phyloP scores from a whole-genome alignment of 495 filamentous ascomycete genomes.

The Lasiosphaeria hispida region DNA sequence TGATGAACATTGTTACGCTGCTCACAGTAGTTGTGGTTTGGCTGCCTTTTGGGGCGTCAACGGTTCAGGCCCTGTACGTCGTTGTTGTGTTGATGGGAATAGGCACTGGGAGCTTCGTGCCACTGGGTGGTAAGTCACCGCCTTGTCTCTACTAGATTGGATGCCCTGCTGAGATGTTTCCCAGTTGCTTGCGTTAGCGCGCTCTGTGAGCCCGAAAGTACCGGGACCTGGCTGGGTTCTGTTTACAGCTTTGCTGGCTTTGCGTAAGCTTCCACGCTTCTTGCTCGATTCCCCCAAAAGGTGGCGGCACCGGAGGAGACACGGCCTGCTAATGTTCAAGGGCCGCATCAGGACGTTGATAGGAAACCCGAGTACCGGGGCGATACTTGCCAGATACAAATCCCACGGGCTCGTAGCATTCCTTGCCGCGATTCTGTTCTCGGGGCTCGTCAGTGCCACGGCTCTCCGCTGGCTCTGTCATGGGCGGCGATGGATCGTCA shows the following conservation, averaged over 20 bases:
- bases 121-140: constrained; percentile 25
- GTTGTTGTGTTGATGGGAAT: constrained; percentile 28
- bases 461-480: constrained; percentile 25
- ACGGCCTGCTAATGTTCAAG: neutral
- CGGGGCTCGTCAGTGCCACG: constrained; percentile 20
- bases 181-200: constrained; percentile 30
- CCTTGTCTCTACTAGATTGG: neutral
- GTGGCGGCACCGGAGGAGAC: neutral
- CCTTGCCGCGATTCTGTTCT: constrained; percentile 24
- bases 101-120: constrained; percentile 31
- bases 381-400: constrained; percentile 17
- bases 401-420: constrained; percentile 25
- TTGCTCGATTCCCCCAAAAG: neutral
- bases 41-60: constrained; percentile 25
- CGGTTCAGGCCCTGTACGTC: constrained; percentile 19
- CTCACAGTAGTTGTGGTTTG: constrained; percentile 21
- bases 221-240: constrained; percentile 29
- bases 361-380: constrained; percentile 25
- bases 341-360: constrained; percentile 19
- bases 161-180: neutral
- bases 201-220: constrained; percentile 21
- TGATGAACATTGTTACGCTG: constrained; percentile 29
- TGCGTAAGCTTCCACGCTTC: constrained; percentile 25
- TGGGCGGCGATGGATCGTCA: constrained; percentile 18
- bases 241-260: constrained; percentile 27